These are phyloP conservation scores for Beta macrorhiza DNA, from an alignment of 179 eudicot species.

Conservation along the genomic window DNA sequence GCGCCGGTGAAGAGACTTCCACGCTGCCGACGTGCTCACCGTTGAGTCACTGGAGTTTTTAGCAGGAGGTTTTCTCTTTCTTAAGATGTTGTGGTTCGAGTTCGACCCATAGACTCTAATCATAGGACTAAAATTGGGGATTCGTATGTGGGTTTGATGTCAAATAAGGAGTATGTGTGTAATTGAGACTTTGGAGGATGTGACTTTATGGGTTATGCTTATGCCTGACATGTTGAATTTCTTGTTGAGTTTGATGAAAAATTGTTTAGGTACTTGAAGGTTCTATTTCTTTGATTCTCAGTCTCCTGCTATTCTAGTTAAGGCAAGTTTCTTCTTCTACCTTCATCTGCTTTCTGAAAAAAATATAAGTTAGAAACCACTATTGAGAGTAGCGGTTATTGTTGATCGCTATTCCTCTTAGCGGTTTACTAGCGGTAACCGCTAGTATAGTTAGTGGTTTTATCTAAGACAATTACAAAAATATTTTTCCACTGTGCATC, in stretches of 20 bases:
- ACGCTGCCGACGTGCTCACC: too few relatives aligned
- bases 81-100: slow-evolving; percentile 47
- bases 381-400: too few relatives aligned
- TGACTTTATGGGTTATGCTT: slow-evolving; percentile 62
- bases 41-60: too few relatives aligned
- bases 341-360: too few relatives aligned
- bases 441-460: too few relatives aligned
- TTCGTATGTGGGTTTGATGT: slow-evolving; percentile 62
- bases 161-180: slow-evolving; percentile 50
- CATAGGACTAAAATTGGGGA: slow-evolving; percentile 46
- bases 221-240: slow-evolving; percentile 56
- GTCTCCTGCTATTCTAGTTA: slow-evolving; percentile 62
- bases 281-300: slow-evolving; percentile 50
- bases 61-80: slow-evolving; percentile 28
- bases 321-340: slow-evolving; percentile 36
- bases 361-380: too few relatives aligned
- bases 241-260: slow-evolving; percentile 41
- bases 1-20: too few relatives aligned
- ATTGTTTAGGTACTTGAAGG: slow-evolving; percentile 54
- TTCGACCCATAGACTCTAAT: slow-evolving; percentile 50
- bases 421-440: too few relatives aligned
- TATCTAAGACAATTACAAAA: too few relatives aligned
- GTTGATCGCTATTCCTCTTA: too few relatives aligned
- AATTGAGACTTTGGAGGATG: slow-evolving; percentile 58
- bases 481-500: too few relatives aligned